A percentile compares a stretch with the other conserved stretches of the same genome.
Evolutionary conservation across 169 alveolate species (phyloP).

Genomic region (Cryptosporidium meleagridis): DNA sequence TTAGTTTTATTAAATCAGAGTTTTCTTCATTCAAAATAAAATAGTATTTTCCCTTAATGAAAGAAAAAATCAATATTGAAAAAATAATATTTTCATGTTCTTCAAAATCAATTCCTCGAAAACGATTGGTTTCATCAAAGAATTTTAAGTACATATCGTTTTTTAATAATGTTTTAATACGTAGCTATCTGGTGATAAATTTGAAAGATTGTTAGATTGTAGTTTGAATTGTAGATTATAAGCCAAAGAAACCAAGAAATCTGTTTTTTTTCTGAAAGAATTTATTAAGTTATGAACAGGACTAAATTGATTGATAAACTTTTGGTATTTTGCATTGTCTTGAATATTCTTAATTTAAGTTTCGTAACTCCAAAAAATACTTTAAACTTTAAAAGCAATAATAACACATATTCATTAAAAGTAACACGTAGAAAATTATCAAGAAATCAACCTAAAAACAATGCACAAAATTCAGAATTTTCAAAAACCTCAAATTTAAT

Average conservation of each 20-base stretch:
- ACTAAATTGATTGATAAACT: not conserved
- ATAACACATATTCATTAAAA: not conserved
- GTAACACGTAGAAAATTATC: conserved; percentile 10
- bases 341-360: not conserved
- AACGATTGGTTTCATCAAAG: not conserved
- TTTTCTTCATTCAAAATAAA: too few species aligned
- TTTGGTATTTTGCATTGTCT: not conserved
- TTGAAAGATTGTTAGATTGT: not conserved
- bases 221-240: not conserved
- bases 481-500: not conserved
- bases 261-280: not conserved
- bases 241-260: not conserved
- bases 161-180: too few species aligned
- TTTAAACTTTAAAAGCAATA: not conserved
- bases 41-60: too few species aligned
- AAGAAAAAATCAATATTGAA: not conserved
- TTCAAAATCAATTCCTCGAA: not conserved
- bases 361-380: not conserved
- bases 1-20: too few species aligned
- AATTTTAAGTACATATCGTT: too few species aligned
- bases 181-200: not conserved
- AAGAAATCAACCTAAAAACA: not conserved
- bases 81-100: not conserved
- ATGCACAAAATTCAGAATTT: not conserved
- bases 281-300: not conserved